Conservation (phyloP, 1,284 basidiomycete species). For the Cutaneotrichosporon mucoides region DNA sequence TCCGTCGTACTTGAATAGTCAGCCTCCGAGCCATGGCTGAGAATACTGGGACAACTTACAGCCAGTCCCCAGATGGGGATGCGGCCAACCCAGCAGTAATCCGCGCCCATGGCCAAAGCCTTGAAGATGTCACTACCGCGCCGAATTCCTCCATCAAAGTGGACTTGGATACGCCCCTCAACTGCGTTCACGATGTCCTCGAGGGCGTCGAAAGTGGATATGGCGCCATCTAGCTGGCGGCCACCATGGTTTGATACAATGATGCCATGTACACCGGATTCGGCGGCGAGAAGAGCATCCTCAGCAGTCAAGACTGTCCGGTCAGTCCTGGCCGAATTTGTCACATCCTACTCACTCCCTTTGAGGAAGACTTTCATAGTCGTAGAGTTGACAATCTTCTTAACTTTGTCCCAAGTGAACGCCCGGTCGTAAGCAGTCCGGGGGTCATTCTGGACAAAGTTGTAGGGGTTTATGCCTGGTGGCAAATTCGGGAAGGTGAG, state of each 20-base stretch:
- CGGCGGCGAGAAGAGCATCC: slow-evolving; percentile 32
- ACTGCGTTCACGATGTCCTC: slow-evolving; percentile 27
- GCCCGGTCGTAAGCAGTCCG: slow-evolving; percentile 13
- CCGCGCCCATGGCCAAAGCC: slow-evolving; percentile 37
- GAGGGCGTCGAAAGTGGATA: slow-evolving; percentile 26
- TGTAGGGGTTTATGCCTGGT: slow-evolving; percentile 10
- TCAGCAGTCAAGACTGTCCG: slow-evolving; percentile 20
- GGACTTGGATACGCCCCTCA: slow-evolving; percentile 29
- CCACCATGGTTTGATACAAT: slow-evolving; percentile 37
- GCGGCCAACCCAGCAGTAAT: slow-evolving; percentile 29
- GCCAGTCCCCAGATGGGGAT: slow-evolving; percentile 28
- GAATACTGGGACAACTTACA: neutral
- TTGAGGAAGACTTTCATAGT: slow-evolving; percentile 22
- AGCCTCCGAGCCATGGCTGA: neutral
- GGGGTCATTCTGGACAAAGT: slow-evolving; percentile 12
- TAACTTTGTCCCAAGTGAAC: slow-evolving; percentile 19
- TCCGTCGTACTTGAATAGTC: slow-evolving; percentile 14
- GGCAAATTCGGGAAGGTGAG: slow-evolving; percentile 20
- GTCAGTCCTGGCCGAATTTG: neutral
- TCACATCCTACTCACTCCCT: slow-evolving; percentile 13
- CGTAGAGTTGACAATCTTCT: slow-evolving; percentile 3
- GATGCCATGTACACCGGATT: slow-evolving; percentile 31
- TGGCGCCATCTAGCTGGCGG: slow-evolving; percentile 37
- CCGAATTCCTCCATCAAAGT: slow-evolving; percentile 38
- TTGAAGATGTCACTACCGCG: slow-evolving; percentile 38